phyloP scores from a whole-genome alignment of 768 basidiomycete genomes.

The Fibroporia radiculosa region DNA sequence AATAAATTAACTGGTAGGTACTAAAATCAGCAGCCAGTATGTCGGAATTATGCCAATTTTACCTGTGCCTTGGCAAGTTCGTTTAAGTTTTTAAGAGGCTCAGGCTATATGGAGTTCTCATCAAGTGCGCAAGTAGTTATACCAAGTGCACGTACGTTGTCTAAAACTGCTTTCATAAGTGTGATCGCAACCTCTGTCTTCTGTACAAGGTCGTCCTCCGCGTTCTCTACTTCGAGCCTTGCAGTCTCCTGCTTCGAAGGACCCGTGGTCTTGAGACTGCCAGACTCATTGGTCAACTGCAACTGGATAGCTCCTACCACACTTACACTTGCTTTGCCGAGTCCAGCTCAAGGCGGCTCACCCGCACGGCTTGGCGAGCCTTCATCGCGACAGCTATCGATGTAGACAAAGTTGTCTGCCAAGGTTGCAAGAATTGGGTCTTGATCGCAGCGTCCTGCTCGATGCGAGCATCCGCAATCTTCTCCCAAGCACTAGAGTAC shows the following conservation, averaged over 20 bases:
- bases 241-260: conserved; percentile 86
- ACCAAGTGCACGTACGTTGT: conserved; percentile 60
- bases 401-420: conserved; percentile 82
- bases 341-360: conserved; percentile 82
- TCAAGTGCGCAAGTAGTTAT: background rate
- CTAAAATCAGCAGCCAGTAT: background rate
- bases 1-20: conserved; percentile 51
- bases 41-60: conserved; percentile 7
- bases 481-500: conserved; percentile 81
- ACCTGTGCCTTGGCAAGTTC: conserved; percentile 89
- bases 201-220: conserved; percentile 93
- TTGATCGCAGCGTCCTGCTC: conserved; percentile 72
- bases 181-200: conserved; percentile 97
- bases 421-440: conserved; percentile 64
- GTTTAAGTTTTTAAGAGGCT: conserved; percentile 91
- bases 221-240: conserved; percentile 85
- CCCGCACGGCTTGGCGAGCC: conserved; percentile 75
- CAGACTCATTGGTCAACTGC: background rate
- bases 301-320: background rate
- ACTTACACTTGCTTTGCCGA: conserved; percentile 81
- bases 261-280: conserved; percentile 69
- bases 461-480: conserved; percentile 69
- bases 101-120: conserved; percentile 51
- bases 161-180: conserved; percentile 96
- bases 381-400: conserved; percentile 88